Conservation (phyloP, 805 yeast genomes). For the Barnettozyma californica region DNA sequence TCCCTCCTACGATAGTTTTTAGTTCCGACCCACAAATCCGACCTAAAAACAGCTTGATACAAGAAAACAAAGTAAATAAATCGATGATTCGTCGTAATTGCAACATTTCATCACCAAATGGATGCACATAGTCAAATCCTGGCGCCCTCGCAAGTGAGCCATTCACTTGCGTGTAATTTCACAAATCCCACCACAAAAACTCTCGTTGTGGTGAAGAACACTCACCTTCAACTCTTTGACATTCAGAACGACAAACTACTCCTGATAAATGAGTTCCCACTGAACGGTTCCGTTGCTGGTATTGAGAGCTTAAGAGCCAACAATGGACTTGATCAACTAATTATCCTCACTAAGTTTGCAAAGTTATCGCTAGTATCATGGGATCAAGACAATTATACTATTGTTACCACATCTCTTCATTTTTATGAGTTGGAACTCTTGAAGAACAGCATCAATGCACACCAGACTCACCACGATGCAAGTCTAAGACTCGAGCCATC, state of each 20-base stretch:
- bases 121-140: conserved; percentile 1
- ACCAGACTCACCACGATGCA: conserved; percentile 20
- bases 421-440: conserved; percentile 72
- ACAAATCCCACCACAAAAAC: conserved; percentile 32
- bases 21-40: background rate
- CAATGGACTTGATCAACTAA: conserved; percentile 48
- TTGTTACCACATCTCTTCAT: conserved; percentile 78
- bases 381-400: conserved; percentile 46
- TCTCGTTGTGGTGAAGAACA: conserved; percentile 65
- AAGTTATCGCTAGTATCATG: conserved; percentile 74
- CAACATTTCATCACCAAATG: background rate
- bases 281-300: conserved; percentile 66
- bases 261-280: conserved; percentile 56
- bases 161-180: background rate
- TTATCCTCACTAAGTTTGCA: conserved; percentile 66
- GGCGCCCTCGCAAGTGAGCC: conserved; percentile 1
- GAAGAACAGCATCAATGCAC: conserved; percentile 39
- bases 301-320: conserved; percentile 38
- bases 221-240: conserved; percentile 41
- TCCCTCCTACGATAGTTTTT: no score
- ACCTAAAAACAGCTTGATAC: background rate
- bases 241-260: conserved; percentile 22
- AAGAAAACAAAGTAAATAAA: background rate
- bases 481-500: conserved; percentile 48
- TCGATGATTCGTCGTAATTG: background rate